phyloP scores from a whole-genome alignment of 2,329 filamentous ascomycete genomes.

The Alternaria angustiovoidea region DNA sequence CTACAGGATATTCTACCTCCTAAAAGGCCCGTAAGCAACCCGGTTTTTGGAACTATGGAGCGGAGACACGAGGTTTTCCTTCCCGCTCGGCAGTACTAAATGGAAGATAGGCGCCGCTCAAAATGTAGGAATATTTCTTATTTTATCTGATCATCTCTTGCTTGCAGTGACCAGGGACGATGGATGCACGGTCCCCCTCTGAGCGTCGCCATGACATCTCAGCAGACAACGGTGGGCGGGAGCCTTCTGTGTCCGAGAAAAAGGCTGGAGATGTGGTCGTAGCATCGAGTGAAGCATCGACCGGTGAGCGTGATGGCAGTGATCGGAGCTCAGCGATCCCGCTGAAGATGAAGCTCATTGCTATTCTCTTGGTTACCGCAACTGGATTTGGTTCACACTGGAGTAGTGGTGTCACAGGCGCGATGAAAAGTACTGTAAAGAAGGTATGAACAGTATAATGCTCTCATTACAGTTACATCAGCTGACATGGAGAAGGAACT shows the following conservation, averaged over 20 bases:
- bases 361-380: slow-evolving; percentile 61
- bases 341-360: slow-evolving; percentile 45
- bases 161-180: background rate
- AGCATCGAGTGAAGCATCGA: slow-evolving; percentile 16
- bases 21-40: background rate
- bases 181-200: background rate
- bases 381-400: slow-evolving; percentile 69
- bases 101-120: background rate
- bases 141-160: slow-evolving; percentile 6
- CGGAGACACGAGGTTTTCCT: background rate
- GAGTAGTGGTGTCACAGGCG: slow-evolving; percentile 67
- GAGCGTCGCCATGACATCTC: background rate
- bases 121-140: background rate
- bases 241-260: background rate
- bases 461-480: background rate
- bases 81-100: slow-evolving; percentile 2
- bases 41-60: background rate
- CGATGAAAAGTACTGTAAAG: slow-evolving; percentile 69
- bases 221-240: background rate
- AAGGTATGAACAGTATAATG: slow-evolving; percentile 48
- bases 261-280: slow-evolving; percentile 5
- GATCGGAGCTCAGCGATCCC: slow-evolving; percentile 20
- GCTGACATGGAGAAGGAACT: slow-evolving; percentile 51
- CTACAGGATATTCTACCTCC: background rate
- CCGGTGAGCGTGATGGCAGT: background rate